Percentiles rank a stretch among this genome's conserved stretches.
Evolutionary conservation across 108 stramenopile species (phyloP).

Genomic region (Pinguiococcus pyrenoidosus): DNA sequence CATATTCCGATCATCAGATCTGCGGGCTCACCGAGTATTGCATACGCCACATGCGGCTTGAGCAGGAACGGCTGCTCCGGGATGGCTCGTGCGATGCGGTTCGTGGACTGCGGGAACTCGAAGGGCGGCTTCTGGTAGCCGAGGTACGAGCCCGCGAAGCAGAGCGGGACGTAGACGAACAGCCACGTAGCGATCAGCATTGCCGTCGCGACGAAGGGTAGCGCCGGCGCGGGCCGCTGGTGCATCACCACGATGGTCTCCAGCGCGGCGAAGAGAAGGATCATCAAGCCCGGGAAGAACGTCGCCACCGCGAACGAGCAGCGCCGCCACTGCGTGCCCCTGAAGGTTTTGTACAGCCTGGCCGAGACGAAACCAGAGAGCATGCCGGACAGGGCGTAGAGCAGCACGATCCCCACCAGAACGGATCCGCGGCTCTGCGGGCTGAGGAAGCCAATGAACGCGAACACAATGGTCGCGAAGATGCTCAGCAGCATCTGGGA

Average conservation of each 20-base stretch:
- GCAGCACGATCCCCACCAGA: slow-evolving; percentile 74
- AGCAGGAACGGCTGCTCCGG: slow-evolving; percentile 79
- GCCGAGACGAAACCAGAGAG: slow-evolving; percentile 77
- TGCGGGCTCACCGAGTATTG: too few relatives aligned
- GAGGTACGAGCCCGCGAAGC: slow-evolving; percentile 94
- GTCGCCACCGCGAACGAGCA: slow-evolving; percentile 85
- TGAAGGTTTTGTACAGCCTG: slow-evolving; percentile 87
- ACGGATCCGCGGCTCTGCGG: slow-evolving; percentile 81
- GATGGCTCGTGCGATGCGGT: slow-evolving; percentile 76
- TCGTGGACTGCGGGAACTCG: slow-evolving; percentile 48
- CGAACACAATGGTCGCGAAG: slow-evolving; percentile 67
- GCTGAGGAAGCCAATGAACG: slow-evolving; percentile 73
- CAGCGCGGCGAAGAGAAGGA: slow-evolving; percentile 74
- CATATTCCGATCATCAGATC: too few relatives aligned
- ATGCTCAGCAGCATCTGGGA: slow-evolving; percentile 72
- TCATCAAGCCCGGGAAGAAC: slow-evolving; percentile 58
- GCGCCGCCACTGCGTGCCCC: slow-evolving; percentile 61
- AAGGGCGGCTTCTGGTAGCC: slow-evolving; percentile 81
- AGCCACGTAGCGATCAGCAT: slow-evolving; percentile 95
- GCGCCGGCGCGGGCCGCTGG: slow-evolving; percentile 67
- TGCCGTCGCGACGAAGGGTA: slow-evolving; percentile 77
- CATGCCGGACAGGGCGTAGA: slow-evolving; percentile 63
- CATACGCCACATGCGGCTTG: slow-evolving; percentile 62
- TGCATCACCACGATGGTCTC: slow-evolving; percentile 70
- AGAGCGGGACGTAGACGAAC: slow-evolving; percentile 85